Base-by-base conservation (phyloP, 2,329 filamentous ascomycete genomes). In the Pseudodiploospora longispora region DNA sequence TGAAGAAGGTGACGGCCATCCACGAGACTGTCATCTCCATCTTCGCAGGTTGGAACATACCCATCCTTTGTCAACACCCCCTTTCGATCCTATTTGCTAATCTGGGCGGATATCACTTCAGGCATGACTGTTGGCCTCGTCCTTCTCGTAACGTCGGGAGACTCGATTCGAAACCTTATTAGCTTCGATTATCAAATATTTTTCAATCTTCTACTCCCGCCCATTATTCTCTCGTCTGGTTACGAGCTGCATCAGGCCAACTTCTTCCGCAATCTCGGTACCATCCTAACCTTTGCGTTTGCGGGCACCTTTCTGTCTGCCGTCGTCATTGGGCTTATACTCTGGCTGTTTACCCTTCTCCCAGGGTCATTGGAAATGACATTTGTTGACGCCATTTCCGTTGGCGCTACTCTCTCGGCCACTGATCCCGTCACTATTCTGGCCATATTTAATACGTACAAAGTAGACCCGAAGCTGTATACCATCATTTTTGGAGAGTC, bases 181-280 rank as follows among this genome's bases (percentile, higher is more conserved):
- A 95, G 85, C 66, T 98, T 98, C 73, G 86, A 97, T 70, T 96
- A 96, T 64, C 90, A 97, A 62, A 95, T 97, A 73, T 98, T 98
- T 75, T 98, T 98, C 75, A 98, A 98, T 66, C 79, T 98, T 38
- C 80, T 98, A 9, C 85, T 98, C n/a, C 93, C 93, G 33, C 93
- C 93, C 45, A 98, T 98, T 61, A 98, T 98, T 62, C 76, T 98
- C 29, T 91, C 90, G 10, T 96, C 91, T 10, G 93, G 93, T 43
- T 98, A 97, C 68, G 93, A 98, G 67, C 68, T 98, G 49, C 93
- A 98, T 64, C 93, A 98, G 69, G 90, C 87, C 55, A 98, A 98
- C 70, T 98, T 98, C 76, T 98, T 98, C 68, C 85, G 91, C 52
- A 95, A 98, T 59, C 95, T 97, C 49, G 91, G 93, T 50, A 94